Percentiles rank a stretch among this genome's conserved stretches.
phyloP scores from a whole-genome alignment of 371 early-diverging fungal genomes.

The Chytridium lagenaria region DNA sequence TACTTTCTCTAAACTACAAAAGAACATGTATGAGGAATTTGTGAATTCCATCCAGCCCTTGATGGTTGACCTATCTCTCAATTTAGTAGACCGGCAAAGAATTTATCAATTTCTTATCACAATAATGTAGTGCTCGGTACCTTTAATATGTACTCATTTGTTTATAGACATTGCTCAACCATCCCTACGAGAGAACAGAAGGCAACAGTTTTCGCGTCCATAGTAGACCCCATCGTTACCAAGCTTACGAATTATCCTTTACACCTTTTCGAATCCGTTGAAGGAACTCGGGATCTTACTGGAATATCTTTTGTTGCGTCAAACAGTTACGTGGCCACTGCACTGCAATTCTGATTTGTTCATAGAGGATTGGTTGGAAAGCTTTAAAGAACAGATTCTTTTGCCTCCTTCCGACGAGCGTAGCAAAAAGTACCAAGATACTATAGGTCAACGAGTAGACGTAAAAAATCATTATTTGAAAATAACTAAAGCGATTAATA shows the following conservation, averaged over 20 bases:
- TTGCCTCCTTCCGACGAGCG: no score
- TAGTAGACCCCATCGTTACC: not conserved
- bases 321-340: not conserved
- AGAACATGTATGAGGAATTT: slow-evolving; percentile 1
- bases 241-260: not conserved
- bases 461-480: not conserved
- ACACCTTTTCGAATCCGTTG: not conserved
- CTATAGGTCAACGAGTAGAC: not conserved
- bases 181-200: not conserved
- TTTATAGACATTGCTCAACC: not conserved
- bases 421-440: not conserved
- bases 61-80: not conserved
- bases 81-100: not conserved
- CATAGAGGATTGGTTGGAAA: no score
- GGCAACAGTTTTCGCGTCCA: not conserved
- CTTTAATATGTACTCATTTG: not conserved
- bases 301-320: not conserved
- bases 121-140: not conserved
- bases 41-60: not conserved
- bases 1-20: not conserved
- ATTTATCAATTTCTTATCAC: not conserved
- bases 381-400: no score
- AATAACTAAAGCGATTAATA: not conserved
- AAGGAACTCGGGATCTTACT: not conserved
- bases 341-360: no score